These are phyloP conservation scores for Clohesyomyces aquaticus DNA, from an alignment of 495 filamentous ascomycete genomes.

Conservation along the genomic window DNA sequence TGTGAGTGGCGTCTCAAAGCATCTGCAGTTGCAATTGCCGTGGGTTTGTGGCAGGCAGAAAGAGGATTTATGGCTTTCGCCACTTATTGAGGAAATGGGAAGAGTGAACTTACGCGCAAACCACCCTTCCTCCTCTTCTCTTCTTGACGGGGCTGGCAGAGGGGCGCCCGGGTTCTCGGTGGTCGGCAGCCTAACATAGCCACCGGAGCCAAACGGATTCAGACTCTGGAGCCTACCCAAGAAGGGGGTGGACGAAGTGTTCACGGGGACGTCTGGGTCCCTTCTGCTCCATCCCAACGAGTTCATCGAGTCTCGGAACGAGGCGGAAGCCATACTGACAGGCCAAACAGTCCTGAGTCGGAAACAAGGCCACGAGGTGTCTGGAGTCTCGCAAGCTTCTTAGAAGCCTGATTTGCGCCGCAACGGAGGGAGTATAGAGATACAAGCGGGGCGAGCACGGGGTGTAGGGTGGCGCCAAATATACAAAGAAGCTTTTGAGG, in stretches of 20 bases:
- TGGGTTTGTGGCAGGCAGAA: constrained; percentile 15
- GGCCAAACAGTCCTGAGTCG: constrained; percentile 7
- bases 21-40: constrained; percentile 10
- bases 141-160: constrained; percentile 78
- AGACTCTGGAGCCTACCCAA: constrained; percentile 79
- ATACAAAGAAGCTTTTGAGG: constrained; percentile 37
- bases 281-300: constrained; percentile 93
- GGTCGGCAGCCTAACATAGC: constrained; percentile 91
- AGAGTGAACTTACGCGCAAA: constrained; percentile 94
- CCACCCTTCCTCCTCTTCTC: constrained; percentile 94
- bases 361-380: constrained; percentile 26
- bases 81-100: constrained; percentile 22
- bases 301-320: constrained; percentile 92
- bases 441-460: constrained; percentile 1
- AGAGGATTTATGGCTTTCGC: constrained; percentile 12
- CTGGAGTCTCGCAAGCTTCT: constrained; percentile 2
- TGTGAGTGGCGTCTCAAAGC: background rate
- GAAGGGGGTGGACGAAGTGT: constrained; percentile 73
- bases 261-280: constrained; percentile 76
- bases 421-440: constrained; percentile 10
- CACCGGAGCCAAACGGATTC: constrained; percentile 86
- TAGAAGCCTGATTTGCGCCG: constrained; percentile 23
- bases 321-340: constrained; percentile 78
- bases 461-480: constrained; percentile 10
- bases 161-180: constrained; percentile 82